Percentiles rank a stretch among this genome's conserved stretches.
Conservation (phyloP, 176 grass and related monocot species). For the sorghum (Sorghum bicolor) region Sorghum_bicolor_NCBIv3 NC_012876.2:8635501-8636000, state of each 20-base stretch:
- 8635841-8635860: not conserved
- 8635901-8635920: not conserved
- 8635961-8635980: slow-evolving; percentile 10
- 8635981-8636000: slow-evolving; percentile 24
- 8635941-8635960: not conserved
- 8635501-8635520: slow-evolving; percentile 5
- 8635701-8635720: slow-evolving; percentile 41
- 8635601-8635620: slow-evolving; percentile 8
- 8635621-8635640: slow-evolving; percentile 25
- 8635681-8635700: slow-evolving; percentile 22
- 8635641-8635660: slow-evolving; percentile 36
- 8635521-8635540: not conserved
- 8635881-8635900: not conserved
- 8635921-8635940: not conserved
- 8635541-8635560: not conserved
- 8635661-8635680: not conserved
- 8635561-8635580: not conserved
- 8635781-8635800: not conserved
- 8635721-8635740: slow-evolving; percentile 16
- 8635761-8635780: not conserved
- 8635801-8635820: not conserved
- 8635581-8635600: slow-evolving; percentile 17
- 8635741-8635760: slow-evolving; percentile 17
- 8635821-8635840: not conserved
- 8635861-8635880: slow-evolving; percentile 4